Percentiles rank a stretch among this genome's conserved stretches.
Evolutionary conservation across 768 basidiomycete species (phyloP).

Genomic region (Psilocybe cubensis): DNA sequence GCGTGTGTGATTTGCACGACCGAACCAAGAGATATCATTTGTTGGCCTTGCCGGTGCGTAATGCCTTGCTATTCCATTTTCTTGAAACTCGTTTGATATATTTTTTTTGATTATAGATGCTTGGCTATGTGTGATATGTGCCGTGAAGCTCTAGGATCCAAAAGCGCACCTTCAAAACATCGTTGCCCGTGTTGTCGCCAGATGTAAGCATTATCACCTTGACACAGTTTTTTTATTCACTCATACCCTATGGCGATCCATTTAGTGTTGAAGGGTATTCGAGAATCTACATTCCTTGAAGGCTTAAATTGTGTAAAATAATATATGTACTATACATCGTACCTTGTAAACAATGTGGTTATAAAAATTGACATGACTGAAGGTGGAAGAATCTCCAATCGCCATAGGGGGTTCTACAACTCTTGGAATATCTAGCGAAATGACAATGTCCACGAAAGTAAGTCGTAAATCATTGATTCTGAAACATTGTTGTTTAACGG

Average conservation of each 20-base stretch:
- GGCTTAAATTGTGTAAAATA: background rate
- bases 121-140: constrained; percentile 70
- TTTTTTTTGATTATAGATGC: constrained; percentile 36
- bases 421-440: no score
- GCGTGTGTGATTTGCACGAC: constrained; percentile 73
- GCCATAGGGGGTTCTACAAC: no score
- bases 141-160: constrained; percentile 60
- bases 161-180: constrained; percentile 59
- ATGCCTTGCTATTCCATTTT: background rate
- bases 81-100: background rate
- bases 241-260: constrained; percentile 24
- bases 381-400: no score
- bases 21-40: constrained; percentile 73
- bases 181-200: constrained; percentile 71
- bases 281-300: constrained; percentile 60
- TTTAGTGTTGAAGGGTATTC: constrained; percentile 58
- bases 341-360: background rate
- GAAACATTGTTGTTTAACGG: no score
- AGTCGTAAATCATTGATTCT: no score
- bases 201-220: constrained; percentile 34
- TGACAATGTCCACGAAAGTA: no score
- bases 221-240: background rate
- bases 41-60: constrained; percentile 81
- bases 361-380: background rate
- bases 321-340: background rate